Conservation (phyloP, 148 eudicot genomes). For the Nyssa sinensis region DNA sequence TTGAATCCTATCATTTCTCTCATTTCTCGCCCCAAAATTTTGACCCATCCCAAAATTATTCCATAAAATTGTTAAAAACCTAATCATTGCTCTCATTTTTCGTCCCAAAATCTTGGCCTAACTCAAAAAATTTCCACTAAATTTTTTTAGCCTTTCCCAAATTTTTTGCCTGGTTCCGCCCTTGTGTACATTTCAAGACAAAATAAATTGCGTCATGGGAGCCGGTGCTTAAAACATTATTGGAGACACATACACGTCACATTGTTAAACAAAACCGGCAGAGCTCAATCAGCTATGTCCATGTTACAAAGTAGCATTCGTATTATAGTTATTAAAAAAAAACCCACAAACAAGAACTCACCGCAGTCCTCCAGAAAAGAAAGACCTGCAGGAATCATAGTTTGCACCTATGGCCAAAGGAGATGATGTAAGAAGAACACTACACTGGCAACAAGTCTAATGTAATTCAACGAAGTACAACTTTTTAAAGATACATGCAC, state of each 20-base stretch:
- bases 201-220: neutral
- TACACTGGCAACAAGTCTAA: neutral
- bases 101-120: too few species aligned
- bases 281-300: neutral
- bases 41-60: too few species aligned
- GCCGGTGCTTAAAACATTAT: neutral
- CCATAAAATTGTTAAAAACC: too few species aligned
- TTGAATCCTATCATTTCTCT: too few species aligned
- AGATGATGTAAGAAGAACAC: constrained; percentile 12
- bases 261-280: neutral
- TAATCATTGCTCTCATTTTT: too few species aligned
- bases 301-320: neutral
- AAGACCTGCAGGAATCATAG: constrained; percentile 54
- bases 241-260: neutral
- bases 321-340: neutral
- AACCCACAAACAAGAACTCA: constrained; percentile 29
- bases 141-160: too few species aligned
- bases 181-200: too few species aligned
- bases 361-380: constrained; percentile 85
- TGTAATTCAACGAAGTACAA: neutral
- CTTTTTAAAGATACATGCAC: constrained; percentile 30
- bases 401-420: constrained; percentile 53
- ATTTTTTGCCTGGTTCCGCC: too few species aligned
- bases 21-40: too few species aligned
- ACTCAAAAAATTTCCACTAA: too few species aligned